Evolutionary conservation across 176 grass and related monocot genomes (phyloP).

Genomic region (Carex parvula): DNA sequence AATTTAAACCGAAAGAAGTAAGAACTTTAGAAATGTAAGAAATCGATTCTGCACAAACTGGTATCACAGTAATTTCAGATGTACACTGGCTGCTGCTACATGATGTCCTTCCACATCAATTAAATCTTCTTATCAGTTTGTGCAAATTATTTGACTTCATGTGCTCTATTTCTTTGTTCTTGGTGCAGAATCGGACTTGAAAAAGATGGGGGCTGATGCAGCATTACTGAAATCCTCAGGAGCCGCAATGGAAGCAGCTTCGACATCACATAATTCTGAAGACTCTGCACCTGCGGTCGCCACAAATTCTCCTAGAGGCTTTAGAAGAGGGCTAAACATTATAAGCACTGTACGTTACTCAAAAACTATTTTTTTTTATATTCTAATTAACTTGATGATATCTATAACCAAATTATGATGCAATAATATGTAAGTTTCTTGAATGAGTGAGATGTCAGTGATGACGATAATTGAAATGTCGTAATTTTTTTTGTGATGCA

Average conservation of each 20-base stretch:
- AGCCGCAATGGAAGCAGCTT: not conserved
- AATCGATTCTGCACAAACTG: not conserved
- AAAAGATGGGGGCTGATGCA: not conserved
- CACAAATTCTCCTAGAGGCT: not conserved
- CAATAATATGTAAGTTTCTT: not conserved
- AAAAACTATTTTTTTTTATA: not conserved
- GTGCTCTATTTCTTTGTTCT: not conserved
- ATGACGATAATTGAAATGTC: not conserved
- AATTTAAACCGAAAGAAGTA: not conserved
- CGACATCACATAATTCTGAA: not conserved
- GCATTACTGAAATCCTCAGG: not conserved
- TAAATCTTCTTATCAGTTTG: not conserved
- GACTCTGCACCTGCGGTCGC: not conserved
- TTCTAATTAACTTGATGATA: not conserved
- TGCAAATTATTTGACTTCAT: not conserved
- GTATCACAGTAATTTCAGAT: not conserved
- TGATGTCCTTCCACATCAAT: not conserved
- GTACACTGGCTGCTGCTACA: not conserved
- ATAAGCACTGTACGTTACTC: slow-evolving; percentile 17
- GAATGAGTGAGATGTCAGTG: not conserved
- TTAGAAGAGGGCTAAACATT: slow-evolving; percentile 9
- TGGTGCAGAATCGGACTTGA: slow-evolving; percentile 28
- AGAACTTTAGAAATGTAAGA: not conserved
- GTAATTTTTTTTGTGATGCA: not conserved
- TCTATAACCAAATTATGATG: not conserved